These are phyloP conservation scores for Olyra latifolia DNA, from an alignment of 176 grass and related monocot genomes.

Conservation along the genomic window DNA sequence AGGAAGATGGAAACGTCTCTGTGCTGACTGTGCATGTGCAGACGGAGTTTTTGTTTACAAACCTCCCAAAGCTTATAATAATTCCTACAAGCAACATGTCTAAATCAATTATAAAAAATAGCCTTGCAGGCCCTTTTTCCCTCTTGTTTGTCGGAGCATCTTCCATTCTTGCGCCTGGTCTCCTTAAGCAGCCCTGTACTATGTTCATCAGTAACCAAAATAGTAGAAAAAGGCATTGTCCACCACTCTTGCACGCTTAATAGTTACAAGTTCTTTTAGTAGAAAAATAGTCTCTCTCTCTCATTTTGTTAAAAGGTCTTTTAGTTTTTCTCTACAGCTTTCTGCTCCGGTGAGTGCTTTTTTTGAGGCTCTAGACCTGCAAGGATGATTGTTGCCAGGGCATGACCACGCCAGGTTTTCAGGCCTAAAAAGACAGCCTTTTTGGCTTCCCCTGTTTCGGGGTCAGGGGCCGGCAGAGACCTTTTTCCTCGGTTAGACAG, in stretches of 20 bases:
- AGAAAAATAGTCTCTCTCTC: too few relatives aligned
- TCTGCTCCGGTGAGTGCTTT: background rate
- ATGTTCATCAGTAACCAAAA: background rate
- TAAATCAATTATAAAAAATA: too few relatives aligned
- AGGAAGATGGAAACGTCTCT: background rate
- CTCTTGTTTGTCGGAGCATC: background rate
- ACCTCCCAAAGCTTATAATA: background rate
- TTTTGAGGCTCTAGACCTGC: slow-evolving; percentile 26
- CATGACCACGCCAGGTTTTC: background rate
- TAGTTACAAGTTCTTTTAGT: background rate
- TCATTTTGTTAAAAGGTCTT: background rate
- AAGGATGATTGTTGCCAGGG: background rate
- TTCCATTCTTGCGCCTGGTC: background rate
- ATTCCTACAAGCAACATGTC: background rate
- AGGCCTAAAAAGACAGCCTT: slow-evolving; percentile 21
- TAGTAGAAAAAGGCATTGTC: background rate
- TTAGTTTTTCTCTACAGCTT: background rate
- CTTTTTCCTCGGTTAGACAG: slow-evolving; percentile 17
- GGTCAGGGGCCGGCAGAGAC: background rate
- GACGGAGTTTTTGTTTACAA: background rate
- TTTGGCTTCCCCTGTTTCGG: slow-evolving; percentile 22
- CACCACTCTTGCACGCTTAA: background rate
- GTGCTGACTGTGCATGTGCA: background rate
- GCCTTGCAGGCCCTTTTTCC: background rate
- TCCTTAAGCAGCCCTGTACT: background rate